Evolutionary conservation across 2,329 filamentous ascomycete genomes (phyloP).

Genomic region (Chaetomiaceae sp.): DNA sequence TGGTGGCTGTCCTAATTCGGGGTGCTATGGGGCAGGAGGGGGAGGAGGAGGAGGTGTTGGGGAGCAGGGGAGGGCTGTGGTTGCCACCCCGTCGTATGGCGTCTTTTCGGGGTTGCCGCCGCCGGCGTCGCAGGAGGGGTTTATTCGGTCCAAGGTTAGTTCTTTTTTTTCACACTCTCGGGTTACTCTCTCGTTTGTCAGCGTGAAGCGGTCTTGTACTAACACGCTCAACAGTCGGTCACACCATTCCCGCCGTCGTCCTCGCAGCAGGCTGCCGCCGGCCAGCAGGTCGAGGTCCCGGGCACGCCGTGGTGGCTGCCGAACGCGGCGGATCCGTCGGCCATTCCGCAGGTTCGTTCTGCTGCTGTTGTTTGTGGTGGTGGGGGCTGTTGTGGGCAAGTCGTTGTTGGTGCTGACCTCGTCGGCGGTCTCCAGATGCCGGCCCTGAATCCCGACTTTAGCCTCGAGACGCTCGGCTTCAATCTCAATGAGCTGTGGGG

Average conservation of each 20-base stretch:
- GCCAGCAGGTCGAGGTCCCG: slow-evolving; percentile 22
- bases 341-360: slow-evolving; percentile 35
- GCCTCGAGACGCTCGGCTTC: slow-evolving; percentile 48
- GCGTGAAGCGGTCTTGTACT: too few species aligned
- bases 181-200: too few species aligned
- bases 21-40: not conserved
- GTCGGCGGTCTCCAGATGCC: slow-evolving; percentile 25
- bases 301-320: slow-evolving; percentile 28
- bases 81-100: not conserved
- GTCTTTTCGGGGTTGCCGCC: not conserved
- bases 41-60: not conserved
- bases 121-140: slow-evolving; percentile 10
- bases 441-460: slow-evolving; percentile 48
- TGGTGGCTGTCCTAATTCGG: not conserved
- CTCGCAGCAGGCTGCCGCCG: slow-evolving; percentile 14
- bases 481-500: slow-evolving; percentile 54
- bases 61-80: not conserved
- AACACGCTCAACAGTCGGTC: slow-evolving; percentile 17
- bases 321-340: slow-evolving; percentile 31
- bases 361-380: not conserved
- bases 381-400: slow-evolving; percentile 19
- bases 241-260: slow-evolving; percentile 23
- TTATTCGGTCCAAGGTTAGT: slow-evolving; percentile 21
- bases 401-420: slow-evolving; percentile 25
- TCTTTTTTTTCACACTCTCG: too few species aligned